These are phyloP conservation scores for Fusarium setosum DNA, from an alignment of 2,329 filamentous ascomycete genomes.

Conservation along the genomic window DNA sequence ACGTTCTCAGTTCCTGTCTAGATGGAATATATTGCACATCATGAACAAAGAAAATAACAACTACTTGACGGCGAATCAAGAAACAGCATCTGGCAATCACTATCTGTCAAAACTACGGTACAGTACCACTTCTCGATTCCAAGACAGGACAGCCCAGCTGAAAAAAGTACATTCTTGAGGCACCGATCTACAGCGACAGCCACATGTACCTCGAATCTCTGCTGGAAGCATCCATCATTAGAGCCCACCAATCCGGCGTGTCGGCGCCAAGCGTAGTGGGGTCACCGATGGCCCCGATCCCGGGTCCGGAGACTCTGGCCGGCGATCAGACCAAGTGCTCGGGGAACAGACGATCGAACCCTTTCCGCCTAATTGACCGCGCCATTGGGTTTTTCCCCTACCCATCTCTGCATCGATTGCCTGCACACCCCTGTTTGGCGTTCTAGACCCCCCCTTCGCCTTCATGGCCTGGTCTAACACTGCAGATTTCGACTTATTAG, in stretches of 20 bases:
- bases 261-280: constrained; percentile 8
- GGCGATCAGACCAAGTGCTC: constrained; percentile 36
- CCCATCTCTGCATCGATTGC: neutral
- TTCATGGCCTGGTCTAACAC: neutral
- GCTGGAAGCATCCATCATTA: too few species aligned
- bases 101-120: neutral
- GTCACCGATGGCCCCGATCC: constrained; percentile 36
- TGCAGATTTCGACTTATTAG: neutral
- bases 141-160: neutral
- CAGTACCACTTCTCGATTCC: neutral
- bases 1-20: too few species aligned
- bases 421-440: constrained; percentile 10
- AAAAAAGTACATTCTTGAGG: constrained; percentile 7
- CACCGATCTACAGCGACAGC: constrained; percentile 23
- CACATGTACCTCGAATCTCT: constrained; percentile 19
- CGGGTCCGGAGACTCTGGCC: constrained; percentile 24
- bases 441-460: constrained; percentile 2
- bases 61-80: neutral
- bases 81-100: neutral
- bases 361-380: constrained; percentile 14
- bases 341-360: constrained; percentile 25
- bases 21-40: neutral
- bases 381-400: constrained; percentile 1
- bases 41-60: neutral
- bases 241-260: constrained; percentile 19